Percentiles rank a stretch among this genome's conserved stretches.
These are phyloP conservation scores for Pascua guehoae DNA, from an alignment of 1,284 basidiomycete genomes.

Conservation along the genomic window DNA sequence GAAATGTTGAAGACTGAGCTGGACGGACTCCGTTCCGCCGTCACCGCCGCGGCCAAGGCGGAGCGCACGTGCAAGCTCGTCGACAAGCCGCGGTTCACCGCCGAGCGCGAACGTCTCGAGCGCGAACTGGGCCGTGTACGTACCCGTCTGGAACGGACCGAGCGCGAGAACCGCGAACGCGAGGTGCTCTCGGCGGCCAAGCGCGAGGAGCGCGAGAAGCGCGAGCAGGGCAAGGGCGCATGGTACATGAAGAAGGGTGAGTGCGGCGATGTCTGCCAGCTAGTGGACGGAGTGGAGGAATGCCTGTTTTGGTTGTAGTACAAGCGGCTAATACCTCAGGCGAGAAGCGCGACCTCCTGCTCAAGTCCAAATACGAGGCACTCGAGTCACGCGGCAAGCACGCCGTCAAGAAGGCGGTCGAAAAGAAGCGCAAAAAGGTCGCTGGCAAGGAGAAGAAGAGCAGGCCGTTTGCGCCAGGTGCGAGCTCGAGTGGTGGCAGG, in stretches of 20 bases:
- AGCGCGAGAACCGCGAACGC: constrained; percentile 64
- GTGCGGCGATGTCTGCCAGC: constrained; percentile 5
- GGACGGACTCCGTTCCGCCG: constrained; percentile 60
- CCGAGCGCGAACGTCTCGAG: constrained; percentile 73
- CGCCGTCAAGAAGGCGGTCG: constrained; percentile 80
- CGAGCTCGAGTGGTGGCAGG: neutral
- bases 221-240: constrained; percentile 68
- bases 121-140: constrained; percentile 70
- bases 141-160: constrained; percentile 71
- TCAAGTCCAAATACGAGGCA: constrained; percentile 71
- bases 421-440: constrained; percentile 82
- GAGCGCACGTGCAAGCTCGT: constrained; percentile 63
- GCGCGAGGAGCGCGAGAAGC: constrained; percentile 69
- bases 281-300: neutral
- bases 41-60: constrained; percentile 66
- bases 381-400: constrained; percentile 65
- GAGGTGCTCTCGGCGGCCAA: constrained; percentile 61
- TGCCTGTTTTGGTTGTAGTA: neutral
- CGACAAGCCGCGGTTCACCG: constrained; percentile 61
- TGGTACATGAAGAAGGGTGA: constrained; percentile 85
- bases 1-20: constrained; percentile 68
- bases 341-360: constrained; percentile 68
- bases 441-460: constrained; percentile 84
- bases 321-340: constrained; percentile 51
- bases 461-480: constrained; percentile 59